Evolutionary conservation across 257 asterid species (phyloP).

Genomic region (Solanum pimpinellifolium): DNA sequence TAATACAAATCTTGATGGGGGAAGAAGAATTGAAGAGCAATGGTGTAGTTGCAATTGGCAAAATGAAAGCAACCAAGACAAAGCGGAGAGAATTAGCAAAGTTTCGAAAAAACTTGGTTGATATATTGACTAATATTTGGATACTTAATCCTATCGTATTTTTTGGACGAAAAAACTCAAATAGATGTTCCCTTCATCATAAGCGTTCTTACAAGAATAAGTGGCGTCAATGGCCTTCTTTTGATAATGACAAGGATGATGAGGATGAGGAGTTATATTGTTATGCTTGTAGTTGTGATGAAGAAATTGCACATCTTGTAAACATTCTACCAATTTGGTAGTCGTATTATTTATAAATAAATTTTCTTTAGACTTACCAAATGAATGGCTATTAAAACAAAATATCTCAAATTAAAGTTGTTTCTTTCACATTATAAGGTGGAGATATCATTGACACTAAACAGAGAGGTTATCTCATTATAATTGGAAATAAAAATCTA

Average conservation of each 20-base stretch:
- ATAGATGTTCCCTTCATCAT: not conserved
- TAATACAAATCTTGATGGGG: not conserved
- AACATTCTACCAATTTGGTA: not conserved
- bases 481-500: not conserved
- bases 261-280: not conserved
- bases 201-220: not conserved
- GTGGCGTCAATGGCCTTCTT: not conserved
- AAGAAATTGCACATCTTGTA: not conserved
- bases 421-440: not conserved
- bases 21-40: not conserved
- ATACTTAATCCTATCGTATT: not conserved
- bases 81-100: not conserved
- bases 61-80: not conserved
- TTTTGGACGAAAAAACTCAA: not conserved
- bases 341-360: not conserved
- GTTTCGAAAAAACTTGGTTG: not conserved
- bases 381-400: not conserved
- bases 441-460: not conserved
- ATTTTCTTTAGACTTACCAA: not conserved
- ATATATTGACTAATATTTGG: not conserved
- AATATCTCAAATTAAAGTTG: not conserved
- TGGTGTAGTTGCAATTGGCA: not conserved
- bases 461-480: not conserved
- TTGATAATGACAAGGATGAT: not conserved
- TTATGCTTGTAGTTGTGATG: not conserved